Evolutionary conservation across 495 filamentous ascomycete genomes (phyloP).

Genomic region (Achaetomiella virescens): DNA sequence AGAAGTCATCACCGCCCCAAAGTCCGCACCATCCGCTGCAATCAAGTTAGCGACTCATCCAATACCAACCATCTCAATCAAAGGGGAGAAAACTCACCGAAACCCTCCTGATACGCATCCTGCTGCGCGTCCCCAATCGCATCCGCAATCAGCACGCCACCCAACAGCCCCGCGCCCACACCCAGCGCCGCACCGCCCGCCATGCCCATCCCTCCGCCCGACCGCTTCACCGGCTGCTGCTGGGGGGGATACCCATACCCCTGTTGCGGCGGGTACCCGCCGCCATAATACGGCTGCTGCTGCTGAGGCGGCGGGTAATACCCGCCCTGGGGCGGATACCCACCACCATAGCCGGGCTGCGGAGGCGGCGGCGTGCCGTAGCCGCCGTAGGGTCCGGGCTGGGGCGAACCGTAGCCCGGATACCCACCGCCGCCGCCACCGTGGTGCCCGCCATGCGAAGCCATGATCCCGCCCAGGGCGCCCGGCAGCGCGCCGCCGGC

Average conservation of each 20-base stretch:
- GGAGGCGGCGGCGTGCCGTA: conserved; percentile 28
- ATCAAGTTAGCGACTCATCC: not conserved
- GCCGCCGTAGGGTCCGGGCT: conserved; percentile 11
- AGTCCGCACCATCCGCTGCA: conserved; percentile 27
- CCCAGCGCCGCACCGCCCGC: conserved; percentile 70
- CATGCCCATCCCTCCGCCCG: conserved; percentile 54
- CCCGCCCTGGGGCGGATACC: conserved; percentile 23
- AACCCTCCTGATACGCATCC: conserved; percentile 44
- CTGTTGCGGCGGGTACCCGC: conserved; percentile 22
- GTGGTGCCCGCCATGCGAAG: conserved; percentile 8
- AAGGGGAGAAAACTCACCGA: conserved; percentile 21
- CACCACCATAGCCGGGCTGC: conserved; percentile 38
- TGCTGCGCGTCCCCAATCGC: conserved; percentile 55
- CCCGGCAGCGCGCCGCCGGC: conserved; percentile 11
- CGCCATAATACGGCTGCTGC: conserved; percentile 36
- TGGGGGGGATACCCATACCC: conserved; percentile 6
- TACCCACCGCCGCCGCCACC: conserved; percentile 6
- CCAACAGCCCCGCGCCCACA: conserved; percentile 68
- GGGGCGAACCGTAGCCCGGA: conserved; percentile 13
- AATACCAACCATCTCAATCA: not conserved
- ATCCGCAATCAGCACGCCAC: conserved; percentile 61
- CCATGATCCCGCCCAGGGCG: conserved; percentile 9
- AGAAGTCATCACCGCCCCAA: conserved; percentile 50
- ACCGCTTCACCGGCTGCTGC: conserved; percentile 7
- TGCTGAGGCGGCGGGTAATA: conserved; percentile 17